These are phyloP conservation scores for Agastache rugosa DNA, from an alignment of 257 asterid species.

Conservation along the genomic window DNA sequence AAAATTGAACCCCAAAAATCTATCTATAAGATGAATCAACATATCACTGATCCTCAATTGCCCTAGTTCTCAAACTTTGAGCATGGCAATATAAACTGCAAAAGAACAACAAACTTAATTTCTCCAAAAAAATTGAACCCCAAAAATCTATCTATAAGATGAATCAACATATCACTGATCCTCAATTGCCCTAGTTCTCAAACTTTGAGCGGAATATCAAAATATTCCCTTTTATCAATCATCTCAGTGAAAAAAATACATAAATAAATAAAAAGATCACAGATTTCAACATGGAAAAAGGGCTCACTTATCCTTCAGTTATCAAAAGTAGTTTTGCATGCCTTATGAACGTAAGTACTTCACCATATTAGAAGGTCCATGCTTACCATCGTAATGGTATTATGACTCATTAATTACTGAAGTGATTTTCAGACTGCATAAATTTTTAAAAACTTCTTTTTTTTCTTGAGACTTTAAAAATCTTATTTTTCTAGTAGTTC, in stretches of 20 bases:
- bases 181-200: slow-evolving; percentile 16
- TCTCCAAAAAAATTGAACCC: background rate
- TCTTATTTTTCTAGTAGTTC: background rate
- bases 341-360: slow-evolving; percentile 17
- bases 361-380: slow-evolving; percentile 1
- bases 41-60: too few relatives aligned
- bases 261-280: background rate
- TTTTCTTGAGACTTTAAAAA: background rate
- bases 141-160: background rate
- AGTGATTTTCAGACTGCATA: slow-evolving; percentile 25
- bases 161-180: background rate
- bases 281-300: slow-evolving; percentile 10
- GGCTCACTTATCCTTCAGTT: background rate
- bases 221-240: slow-evolving; percentile 5
- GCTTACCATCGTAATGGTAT: background rate
- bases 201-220: slow-evolving; percentile 7
- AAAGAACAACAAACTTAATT: background rate
- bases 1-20: background rate
- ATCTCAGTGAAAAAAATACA: background rate
- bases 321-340: slow-evolving; percentile 24
- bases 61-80: too few relatives aligned
- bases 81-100: slow-evolving; percentile 1
- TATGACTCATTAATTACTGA: slow-evolving; percentile 22
- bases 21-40: too few relatives aligned
- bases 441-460: background rate